Evolutionary conservation across 768 basidiomycete genomes (phyloP).

Genomic region (Auricularia heimuer): DNA sequence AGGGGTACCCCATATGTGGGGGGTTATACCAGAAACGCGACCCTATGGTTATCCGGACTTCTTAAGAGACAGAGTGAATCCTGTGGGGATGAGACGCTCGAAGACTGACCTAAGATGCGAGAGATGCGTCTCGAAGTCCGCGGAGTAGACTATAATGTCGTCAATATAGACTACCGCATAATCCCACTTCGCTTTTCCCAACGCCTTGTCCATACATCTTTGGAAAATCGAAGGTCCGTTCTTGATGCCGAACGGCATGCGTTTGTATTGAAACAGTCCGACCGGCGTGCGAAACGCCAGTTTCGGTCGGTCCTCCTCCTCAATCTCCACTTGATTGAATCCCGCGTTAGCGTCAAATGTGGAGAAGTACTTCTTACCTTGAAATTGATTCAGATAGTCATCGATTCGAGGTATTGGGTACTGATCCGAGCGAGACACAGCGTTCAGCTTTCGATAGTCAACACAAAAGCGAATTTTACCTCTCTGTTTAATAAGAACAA

Average conservation of each 20-base stretch:
- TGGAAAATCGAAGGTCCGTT: slow-evolving; percentile 10
- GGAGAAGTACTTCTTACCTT: slow-evolving; percentile 23
- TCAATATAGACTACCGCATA: too few relatives aligned
- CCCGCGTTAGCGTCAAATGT: slow-evolving; percentile 28
- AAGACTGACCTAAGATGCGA: too few relatives aligned
- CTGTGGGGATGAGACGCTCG: too few relatives aligned
- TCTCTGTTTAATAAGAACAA: slow-evolving; percentile 27
- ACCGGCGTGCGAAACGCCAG: slow-evolving; percentile 30
- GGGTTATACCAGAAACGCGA: too few relatives aligned
- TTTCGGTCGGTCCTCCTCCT: slow-evolving; percentile 20
- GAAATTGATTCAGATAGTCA: slow-evolving; percentile 21
- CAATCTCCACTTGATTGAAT: slow-evolving; percentile 16
- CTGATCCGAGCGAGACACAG: slow-evolving; percentile 16
- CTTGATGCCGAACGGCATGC: slow-evolving; percentile 31
- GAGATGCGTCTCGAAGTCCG: too few relatives aligned
- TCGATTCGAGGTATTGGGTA: slow-evolving; percentile 21
- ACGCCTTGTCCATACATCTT: too few relatives aligned
- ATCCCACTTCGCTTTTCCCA: too few relatives aligned
- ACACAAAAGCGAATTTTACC: slow-evolving; percentile 27
- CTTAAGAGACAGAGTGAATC: too few relatives aligned
- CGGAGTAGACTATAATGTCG: too few relatives aligned
- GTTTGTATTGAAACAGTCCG: slow-evolving; percentile 31
- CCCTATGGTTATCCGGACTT: too few relatives aligned
- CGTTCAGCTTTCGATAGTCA: slow-evolving; percentile 24
- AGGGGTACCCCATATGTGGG: too few relatives aligned